These are phyloP conservation scores for Onygenales sp. DNA, from an alignment of 2,329 filamentous ascomycete species.

Conservation along the genomic window DNA sequence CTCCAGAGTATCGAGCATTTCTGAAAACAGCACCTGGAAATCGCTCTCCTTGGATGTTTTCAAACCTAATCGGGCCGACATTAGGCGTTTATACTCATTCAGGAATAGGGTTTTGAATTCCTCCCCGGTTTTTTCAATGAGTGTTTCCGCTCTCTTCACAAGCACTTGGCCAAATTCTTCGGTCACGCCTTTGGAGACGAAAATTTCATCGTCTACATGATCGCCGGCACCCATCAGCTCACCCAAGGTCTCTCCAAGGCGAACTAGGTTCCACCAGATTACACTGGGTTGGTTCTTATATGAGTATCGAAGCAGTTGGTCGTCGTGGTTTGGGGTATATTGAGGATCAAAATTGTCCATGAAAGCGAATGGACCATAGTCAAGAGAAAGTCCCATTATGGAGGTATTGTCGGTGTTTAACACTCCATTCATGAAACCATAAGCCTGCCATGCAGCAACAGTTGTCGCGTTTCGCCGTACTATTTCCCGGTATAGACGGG, in stretches of 20 bases:
- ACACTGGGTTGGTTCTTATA: conserved; percentile 93
- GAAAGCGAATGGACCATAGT: conserved; percentile 96
- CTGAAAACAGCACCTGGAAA: conserved; percentile 73
- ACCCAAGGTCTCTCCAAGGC: conserved; percentile 78
- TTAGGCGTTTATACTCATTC: conserved; percentile 77
- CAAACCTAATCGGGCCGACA: conserved; percentile 71
- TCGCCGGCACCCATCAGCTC: conserved; percentile 75
- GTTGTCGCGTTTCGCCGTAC: conserved; percentile 75
- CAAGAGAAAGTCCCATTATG: conserved; percentile 76
- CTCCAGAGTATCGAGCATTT: conserved; percentile 72
- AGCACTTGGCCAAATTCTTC: conserved; percentile 61
- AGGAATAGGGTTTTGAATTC: conserved; percentile 86
- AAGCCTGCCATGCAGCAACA: conserved; percentile 91
- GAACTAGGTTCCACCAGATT: conserved; percentile 97
- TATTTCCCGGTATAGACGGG: conserved; percentile 79
- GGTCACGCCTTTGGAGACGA: conserved; percentile 61
- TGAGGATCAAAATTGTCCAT: conserved; percentile 91
- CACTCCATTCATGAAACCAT: conserved; percentile 98
- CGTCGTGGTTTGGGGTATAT: conserved; percentile 97
- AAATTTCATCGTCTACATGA: conserved; percentile 60
- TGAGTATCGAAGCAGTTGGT: conserved; percentile 73
- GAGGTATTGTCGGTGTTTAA: conserved; percentile 98
- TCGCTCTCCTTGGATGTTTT: conserved; percentile 59
- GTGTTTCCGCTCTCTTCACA: conserved; percentile 66
- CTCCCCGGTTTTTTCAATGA: conserved; percentile 72